Conservation (phyloP, 2,329 filamentous ascomycete genomes). For the Dichotomopilus funicola region DNA sequence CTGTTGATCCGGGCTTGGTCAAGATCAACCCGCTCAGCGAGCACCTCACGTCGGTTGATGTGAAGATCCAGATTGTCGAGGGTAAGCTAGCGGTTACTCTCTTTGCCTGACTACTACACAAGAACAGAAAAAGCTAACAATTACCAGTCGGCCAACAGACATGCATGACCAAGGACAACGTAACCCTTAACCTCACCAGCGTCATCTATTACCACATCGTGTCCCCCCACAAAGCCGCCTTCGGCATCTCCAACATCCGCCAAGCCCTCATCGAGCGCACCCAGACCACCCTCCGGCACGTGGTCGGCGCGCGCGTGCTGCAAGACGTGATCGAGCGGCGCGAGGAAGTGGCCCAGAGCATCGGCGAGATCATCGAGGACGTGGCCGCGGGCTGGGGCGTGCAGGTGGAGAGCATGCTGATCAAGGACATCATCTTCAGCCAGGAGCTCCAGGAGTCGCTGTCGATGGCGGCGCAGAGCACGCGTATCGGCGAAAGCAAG, state of each 20-base stretch:
- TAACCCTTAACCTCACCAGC: slow-evolving; percentile 84
- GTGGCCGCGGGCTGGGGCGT: slow-evolving; percentile 93
- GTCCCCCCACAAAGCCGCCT: slow-evolving; percentile 91
- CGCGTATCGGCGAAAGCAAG: slow-evolving; percentile 97
- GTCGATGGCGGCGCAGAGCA: slow-evolving; percentile 97
- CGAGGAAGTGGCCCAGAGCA: slow-evolving; percentile 92
- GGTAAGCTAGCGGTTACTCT: background rate
- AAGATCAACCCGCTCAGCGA: slow-evolving; percentile 96
- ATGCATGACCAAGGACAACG: slow-evolving; percentile 99
- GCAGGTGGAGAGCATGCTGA: slow-evolving; percentile 94
- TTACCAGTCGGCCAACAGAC: slow-evolving; percentile 76
- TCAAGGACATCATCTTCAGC: slow-evolving; percentile 98
- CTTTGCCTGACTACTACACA: background rate
- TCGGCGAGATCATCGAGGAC: slow-evolving; percentile 95
- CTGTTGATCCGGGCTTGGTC: slow-evolving; percentile 92
- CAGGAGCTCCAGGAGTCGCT: slow-evolving; percentile 92
- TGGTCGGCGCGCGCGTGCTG: slow-evolving; percentile 88
- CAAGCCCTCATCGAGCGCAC: slow-evolving; percentile 97
- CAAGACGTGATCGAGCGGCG: slow-evolving; percentile 98
- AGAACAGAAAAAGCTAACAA: background rate
- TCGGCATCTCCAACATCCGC: slow-evolving; percentile 89
- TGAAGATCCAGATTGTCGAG: slow-evolving; percentile 97
- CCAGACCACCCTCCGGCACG: slow-evolving; percentile 93
- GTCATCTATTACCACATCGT: slow-evolving; percentile 99
- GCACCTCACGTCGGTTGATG: slow-evolving; percentile 82